Evolutionary conservation across 2,329 filamentous ascomycete genomes (phyloP).

Genomic region (Fusarium hostae): DNA sequence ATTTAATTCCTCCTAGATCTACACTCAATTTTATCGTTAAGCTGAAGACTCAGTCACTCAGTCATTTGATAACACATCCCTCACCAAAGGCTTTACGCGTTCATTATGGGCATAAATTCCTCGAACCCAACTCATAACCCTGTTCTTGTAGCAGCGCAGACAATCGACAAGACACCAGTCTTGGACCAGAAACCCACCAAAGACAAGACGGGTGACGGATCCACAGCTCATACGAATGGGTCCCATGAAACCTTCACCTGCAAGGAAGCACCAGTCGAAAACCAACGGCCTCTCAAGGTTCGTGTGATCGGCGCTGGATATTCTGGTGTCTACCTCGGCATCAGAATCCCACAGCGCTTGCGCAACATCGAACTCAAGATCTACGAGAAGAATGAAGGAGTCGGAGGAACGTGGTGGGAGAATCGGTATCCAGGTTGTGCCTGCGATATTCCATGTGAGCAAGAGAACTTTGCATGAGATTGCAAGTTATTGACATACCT

Average conservation of each 20-base stretch:
- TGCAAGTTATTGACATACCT: background rate
- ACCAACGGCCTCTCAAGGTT: background rate
- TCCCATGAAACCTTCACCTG: background rate
- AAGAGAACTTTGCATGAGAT: background rate
- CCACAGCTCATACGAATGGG: background rate
- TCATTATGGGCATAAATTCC: background rate
- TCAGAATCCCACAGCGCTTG: background rate
- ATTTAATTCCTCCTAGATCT: background rate
- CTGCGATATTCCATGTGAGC: background rate
- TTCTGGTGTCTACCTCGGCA: background rate
- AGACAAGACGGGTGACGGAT: too few relatives aligned
- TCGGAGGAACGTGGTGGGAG: background rate
- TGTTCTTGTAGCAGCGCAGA: fast-evolving
- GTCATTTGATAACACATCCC: background rate
- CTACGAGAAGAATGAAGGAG: background rate
- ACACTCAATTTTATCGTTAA: fast-evolving
- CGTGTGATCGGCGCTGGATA: background rate
- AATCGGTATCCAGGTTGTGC: background rate
- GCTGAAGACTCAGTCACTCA: fast-evolving
- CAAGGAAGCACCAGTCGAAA: background rate
- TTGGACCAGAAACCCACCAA: background rate
- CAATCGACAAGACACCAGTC: fast-evolving
- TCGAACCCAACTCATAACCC: background rate
- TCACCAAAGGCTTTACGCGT: background rate
- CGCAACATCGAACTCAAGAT: background rate